Evolutionary conservation across 108 stramenopile species (phyloP).

Genomic region (Nitzschia sp.): DNA sequence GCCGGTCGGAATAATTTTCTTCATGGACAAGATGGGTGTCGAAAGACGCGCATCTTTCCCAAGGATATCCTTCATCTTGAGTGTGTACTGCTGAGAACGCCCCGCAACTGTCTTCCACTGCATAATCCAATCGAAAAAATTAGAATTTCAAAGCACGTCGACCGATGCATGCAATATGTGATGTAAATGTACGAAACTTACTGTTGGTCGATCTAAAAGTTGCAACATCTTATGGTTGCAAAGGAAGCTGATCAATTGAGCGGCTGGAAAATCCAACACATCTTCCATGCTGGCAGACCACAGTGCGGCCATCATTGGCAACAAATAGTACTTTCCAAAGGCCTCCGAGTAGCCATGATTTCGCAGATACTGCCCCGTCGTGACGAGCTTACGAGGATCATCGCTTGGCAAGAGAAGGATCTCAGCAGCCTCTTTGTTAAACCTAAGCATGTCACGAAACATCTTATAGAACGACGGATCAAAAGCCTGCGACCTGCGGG

Average conservation of each 20-base stretch:
- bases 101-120: constrained; percentile 88
- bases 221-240: constrained; percentile 96
- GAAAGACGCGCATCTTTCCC: constrained; percentile 60
- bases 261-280: constrained; percentile 83
- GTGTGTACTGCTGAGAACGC: constrained; percentile 80
- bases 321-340: constrained; percentile 83
- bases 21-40: constrained; percentile 53
- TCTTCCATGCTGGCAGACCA: constrained; percentile 87
- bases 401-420: constrained; percentile 62
- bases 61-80: constrained; percentile 56
- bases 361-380: constrained; percentile 85
- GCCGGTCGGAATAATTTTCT: constrained; percentile 27
- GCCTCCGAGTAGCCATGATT: constrained; percentile 68
- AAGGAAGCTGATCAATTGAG: constrained; percentile 85
- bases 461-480: constrained; percentile 74
- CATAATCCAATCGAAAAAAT: no score
- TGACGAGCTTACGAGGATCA: constrained; percentile 74
- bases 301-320: constrained; percentile 96
- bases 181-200: constrained; percentile 33
- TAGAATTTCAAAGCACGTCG: no score
- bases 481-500: constrained; percentile 59
- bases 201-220: constrained; percentile 66
- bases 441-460: constrained; percentile 82
- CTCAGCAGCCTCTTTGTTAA: constrained; percentile 75
- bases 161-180: neutral